phyloP scores from a whole-genome alignment of 805 yeast genomes.

The Candida loeiensis region DNA sequence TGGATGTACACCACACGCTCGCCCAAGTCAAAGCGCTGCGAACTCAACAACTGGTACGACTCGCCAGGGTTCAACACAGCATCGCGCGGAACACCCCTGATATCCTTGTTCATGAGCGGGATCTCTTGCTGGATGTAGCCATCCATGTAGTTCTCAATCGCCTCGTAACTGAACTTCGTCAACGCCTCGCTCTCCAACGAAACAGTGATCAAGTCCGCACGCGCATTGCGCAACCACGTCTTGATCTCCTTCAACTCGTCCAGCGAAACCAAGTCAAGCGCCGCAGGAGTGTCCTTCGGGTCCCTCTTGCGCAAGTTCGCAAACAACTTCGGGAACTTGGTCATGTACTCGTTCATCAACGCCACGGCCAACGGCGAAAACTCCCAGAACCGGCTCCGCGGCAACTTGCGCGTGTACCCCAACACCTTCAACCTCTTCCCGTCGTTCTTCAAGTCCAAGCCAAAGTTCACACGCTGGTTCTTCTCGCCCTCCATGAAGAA shows the following conservation, averaged over 20 bases:
- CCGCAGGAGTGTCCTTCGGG: conserved; percentile 34
- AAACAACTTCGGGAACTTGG: conserved; percentile 62
- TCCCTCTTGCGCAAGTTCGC: conserved; percentile 27
- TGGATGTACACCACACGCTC: conserved; percentile 85
- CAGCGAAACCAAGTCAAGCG: conserved; percentile 34
- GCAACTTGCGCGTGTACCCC: conserved; percentile 72
- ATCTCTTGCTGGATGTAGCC: conserved; percentile 45
- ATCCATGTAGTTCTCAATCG: conserved; percentile 61
- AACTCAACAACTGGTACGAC: conserved; percentile 66
- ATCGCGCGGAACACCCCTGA: conserved; percentile 78
- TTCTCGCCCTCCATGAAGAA: conserved; percentile 53
- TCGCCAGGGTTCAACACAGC: conserved; percentile 76
- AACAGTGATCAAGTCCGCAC: conserved; percentile 52
- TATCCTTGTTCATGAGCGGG: conserved; percentile 47
- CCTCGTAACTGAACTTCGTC: conserved; percentile 58
- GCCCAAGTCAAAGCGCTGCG: conserved; percentile 79
- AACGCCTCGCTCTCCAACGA: conserved; percentile 76
- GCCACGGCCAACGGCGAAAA: conserved; percentile 72
- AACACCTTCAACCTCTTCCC: conserved; percentile 75
- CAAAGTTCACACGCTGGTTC: conserved; percentile 58
- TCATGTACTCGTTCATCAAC: conserved; percentile 58
- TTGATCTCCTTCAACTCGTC: conserved; percentile 42
- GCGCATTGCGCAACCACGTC: conserved; percentile 50
- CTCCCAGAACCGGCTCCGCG: conserved; percentile 65
- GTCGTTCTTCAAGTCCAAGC: conserved; percentile 82